Conservation (phyloP, 352 stramenopile genomes). For the Detonula confervacea region DNA sequence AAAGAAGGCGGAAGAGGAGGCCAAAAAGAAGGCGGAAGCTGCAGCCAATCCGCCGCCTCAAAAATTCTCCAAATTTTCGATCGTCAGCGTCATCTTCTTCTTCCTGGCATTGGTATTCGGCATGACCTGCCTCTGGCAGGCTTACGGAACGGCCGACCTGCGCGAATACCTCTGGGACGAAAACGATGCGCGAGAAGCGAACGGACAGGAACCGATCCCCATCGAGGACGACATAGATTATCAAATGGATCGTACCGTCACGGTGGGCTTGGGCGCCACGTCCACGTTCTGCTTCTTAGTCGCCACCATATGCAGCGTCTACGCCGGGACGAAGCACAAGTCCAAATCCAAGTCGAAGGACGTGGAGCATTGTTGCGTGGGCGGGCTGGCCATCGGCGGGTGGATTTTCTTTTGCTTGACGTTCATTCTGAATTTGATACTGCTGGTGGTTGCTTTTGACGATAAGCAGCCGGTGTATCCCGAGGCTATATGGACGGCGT, state of each 20-base stretch:
- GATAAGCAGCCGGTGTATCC: conserved; percentile 44
- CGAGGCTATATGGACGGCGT: conserved; percentile 37
- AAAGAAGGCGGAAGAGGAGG: neutral
- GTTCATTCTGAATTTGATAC: conserved; percentile 42
- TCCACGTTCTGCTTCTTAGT: conserved; percentile 27
- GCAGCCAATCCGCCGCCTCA: conserved; percentile 10
- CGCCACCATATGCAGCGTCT: conserved; percentile 24
- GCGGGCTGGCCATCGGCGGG: conserved; percentile 19
- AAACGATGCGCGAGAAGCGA: too few species aligned
- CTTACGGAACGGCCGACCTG: conserved; percentile 18
- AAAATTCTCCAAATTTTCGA: conserved; percentile 28
- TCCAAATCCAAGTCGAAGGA: neutral
- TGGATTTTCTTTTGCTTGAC: conserved; percentile 38
- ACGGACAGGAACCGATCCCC: too few species aligned
- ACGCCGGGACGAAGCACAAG: conserved; percentile 27
- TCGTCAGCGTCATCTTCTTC: conserved; percentile 30
- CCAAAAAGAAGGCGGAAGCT: neutral
- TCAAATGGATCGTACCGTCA: conserved; percentile 18
- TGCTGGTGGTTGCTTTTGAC: conserved; percentile 52
- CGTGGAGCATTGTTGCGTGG: conserved; percentile 25
- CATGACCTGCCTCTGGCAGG: conserved; percentile 21
- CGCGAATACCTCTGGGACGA: conserved; percentile 6
- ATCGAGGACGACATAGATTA: conserved; percentile 19
- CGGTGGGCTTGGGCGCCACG: conserved; percentile 16
- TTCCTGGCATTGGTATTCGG: conserved; percentile 18